Base-by-base conservation (phyloP, 208 protist species). In the Wallacemonas sp. region DNA sequence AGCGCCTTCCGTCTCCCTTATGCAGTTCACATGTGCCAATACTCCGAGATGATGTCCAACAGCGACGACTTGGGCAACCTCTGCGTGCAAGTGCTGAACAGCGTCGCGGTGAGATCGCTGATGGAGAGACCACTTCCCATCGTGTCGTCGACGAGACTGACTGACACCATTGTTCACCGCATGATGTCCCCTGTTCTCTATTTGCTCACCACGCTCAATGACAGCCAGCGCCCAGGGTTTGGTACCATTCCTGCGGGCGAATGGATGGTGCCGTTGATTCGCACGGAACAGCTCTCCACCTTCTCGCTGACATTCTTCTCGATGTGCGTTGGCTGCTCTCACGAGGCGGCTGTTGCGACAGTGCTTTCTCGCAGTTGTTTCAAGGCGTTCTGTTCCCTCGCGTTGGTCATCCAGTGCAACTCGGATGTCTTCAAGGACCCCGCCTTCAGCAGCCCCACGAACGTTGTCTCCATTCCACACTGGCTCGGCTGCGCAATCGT, bases 81-180 rank as follows among this genome's bases (percentile, higher is more conserved):
- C 32, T 55, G 56, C 30, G 76, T 92, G 33, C 89, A 95, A 55
- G 84, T 95, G 23, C 68, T 91, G 21, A 89, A 80, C 12, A 83
- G 80, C 61, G 74, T 77, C 2, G 69, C 79, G 24, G 78, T 87
- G 12, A 65, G 68, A 17, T 17, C 46, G 38, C 65, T 92, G 14
- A 43, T 39, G 52, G 52, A 58, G 32, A 34, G n/a, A 11, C 47
- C 60, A 12, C 44, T 43, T 16, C 12, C 14, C 2, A n/a, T 49
- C 68, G n/a, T n/a, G n/a, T n/a, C n/a, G n/a, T n/a, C n/a, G n/a
- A n/a, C n/a, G n/a, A n/a, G n/a, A n/a, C n/a, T 71, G 68, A 41
- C 65, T 61, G 76, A 87, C 70, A 88, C 80, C 2, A 72, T 89
- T 9, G 29, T 87, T 11, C 88, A 94, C 62, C 72, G 85, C 24